phyloP scores from a whole-genome alignment of 2,329 filamentous ascomycete species.

The Colletotrichum truncatum region DNA sequence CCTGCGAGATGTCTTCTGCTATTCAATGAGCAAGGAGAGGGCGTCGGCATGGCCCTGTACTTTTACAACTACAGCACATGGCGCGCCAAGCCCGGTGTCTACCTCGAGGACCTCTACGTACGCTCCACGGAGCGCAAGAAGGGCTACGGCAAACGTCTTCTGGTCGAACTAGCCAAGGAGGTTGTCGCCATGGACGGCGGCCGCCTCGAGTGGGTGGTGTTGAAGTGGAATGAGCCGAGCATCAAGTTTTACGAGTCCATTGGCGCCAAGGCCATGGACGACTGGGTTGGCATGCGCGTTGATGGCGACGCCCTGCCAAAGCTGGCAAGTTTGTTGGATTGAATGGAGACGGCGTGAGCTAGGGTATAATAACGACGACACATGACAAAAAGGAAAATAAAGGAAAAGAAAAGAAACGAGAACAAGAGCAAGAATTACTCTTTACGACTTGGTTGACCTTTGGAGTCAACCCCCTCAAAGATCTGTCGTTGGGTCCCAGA shows the following conservation, averaged over 20 bases:
- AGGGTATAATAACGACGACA: not conserved
- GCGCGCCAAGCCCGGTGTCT: conserved; percentile 87
- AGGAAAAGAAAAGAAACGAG: no score
- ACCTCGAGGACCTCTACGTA: conserved; percentile 94
- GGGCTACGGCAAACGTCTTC: conserved; percentile 81
- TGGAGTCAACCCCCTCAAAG: conserved; percentile 56
- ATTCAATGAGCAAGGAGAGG: conserved; percentile 54
- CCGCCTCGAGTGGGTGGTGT: conserved; percentile 87
- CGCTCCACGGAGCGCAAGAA: conserved; percentile 73
- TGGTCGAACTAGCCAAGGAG: conserved; percentile 82
- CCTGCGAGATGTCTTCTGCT: conserved; percentile 82
- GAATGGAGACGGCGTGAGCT: conserved; percentile 32
- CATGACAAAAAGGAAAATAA: not conserved
- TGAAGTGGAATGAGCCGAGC: conserved; percentile 93
- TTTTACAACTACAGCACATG: conserved; percentile 98
- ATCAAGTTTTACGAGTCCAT: conserved; percentile 85
- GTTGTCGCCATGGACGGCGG: conserved; percentile 76
- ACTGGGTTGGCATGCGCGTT: conserved; percentile 81
- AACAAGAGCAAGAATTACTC: not conserved
- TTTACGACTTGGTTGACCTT: conserved; percentile 32
- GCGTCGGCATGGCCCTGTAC: conserved; percentile 85
- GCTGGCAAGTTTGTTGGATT: conserved; percentile 58
- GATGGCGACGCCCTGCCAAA: conserved; percentile 72
- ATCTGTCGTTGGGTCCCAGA: conserved; percentile 48
- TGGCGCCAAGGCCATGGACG: conserved; percentile 72